Evolutionary conservation across 2,329 filamentous ascomycete genomes (phyloP).

Genomic region (Tolypocladium sp.): DNA sequence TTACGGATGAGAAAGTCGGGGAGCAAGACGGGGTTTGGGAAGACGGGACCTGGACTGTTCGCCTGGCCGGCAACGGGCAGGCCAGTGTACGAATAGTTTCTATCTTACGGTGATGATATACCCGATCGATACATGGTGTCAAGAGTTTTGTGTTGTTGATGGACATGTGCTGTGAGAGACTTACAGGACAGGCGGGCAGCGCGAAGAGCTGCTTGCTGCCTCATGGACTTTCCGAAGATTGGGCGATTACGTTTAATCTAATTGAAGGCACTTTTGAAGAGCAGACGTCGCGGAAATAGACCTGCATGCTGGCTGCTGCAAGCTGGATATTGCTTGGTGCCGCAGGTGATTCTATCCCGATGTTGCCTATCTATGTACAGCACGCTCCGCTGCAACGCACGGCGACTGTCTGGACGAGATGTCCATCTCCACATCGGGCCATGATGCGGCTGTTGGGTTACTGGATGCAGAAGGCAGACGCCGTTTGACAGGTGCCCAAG

Average conservation of each 20-base stretch:
- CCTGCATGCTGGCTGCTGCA: background rate
- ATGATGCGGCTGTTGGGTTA: background rate
- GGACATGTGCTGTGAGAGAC: background rate
- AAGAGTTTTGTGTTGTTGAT: background rate
- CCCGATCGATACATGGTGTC: slow-evolving; percentile 3
- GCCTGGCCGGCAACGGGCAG: background rate
- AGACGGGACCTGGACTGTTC: background rate
- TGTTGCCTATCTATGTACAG: background rate
- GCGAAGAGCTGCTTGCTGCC: background rate
- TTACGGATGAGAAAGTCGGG: background rate
- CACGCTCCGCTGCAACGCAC: background rate
- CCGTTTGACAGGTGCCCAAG: background rate
- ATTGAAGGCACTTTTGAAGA: background rate
- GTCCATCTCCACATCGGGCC: background rate
- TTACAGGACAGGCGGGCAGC: too few species aligned
- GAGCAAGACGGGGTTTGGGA: background rate
- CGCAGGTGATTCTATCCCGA: background rate
- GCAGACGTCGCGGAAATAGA: background rate
- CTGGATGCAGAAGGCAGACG: background rate
- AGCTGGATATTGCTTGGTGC: background rate
- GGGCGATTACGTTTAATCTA: background rate
- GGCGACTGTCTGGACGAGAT: background rate
- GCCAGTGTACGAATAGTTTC: slow-evolving; percentile 8
- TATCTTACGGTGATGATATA: slow-evolving; percentile 9
- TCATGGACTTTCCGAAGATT: background rate